phyloP scores from a whole-genome alignment of 352 stramenopile species.

The Poterioochromonas sp. region DNA sequence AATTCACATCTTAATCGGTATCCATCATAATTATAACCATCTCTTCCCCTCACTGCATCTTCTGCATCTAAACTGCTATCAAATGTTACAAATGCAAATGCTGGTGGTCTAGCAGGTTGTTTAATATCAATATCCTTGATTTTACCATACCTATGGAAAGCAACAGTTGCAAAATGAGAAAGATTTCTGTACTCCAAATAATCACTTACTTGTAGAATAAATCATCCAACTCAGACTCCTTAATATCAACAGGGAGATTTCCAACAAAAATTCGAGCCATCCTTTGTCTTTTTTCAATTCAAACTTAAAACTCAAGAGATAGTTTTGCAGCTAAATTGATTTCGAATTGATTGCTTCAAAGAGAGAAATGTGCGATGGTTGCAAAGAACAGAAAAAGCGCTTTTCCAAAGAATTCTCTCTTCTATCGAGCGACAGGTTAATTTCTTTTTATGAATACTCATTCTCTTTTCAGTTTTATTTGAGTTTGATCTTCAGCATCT shows the following conservation, averaged over 20 bases:
- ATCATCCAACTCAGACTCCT: slow-evolving; percentile 41
- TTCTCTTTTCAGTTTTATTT: too few relatives aligned
- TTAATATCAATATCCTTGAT: slow-evolving; percentile 41
- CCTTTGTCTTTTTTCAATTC: not conserved
- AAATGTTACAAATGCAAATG: slow-evolving; percentile 49
- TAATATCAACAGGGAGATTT: slow-evolving; percentile 43
- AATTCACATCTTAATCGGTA: slow-evolving; percentile 44
- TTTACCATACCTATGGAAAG: slow-evolving; percentile 32
- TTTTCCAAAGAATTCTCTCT: too few relatives aligned
- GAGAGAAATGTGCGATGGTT: too few relatives aligned
- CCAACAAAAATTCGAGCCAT: slow-evolving; percentile 37
- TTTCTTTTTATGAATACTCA: too few relatives aligned
- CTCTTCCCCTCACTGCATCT: slow-evolving; percentile 42
- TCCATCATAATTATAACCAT: slow-evolving; percentile 44
- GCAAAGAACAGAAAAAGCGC: too few relatives aligned
- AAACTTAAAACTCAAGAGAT: too few relatives aligned
- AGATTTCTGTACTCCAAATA: not conserved
- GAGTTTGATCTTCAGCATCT: too few relatives aligned
- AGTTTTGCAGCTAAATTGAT: too few relatives aligned
- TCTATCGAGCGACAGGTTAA: too few relatives aligned
- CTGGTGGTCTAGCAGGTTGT: slow-evolving; percentile 34
- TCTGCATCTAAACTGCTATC: slow-evolving; percentile 42
- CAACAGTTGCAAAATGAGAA: not conserved
- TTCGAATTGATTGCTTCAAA: too few relatives aligned
- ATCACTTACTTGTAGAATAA: slow-evolving; percentile 39